Percentiles rank a stretch among this genome's conserved stretches.
Evolutionary conservation across 441 rosid species (phyloP).

Genomic region (Bruguiera hainesii): DNA sequence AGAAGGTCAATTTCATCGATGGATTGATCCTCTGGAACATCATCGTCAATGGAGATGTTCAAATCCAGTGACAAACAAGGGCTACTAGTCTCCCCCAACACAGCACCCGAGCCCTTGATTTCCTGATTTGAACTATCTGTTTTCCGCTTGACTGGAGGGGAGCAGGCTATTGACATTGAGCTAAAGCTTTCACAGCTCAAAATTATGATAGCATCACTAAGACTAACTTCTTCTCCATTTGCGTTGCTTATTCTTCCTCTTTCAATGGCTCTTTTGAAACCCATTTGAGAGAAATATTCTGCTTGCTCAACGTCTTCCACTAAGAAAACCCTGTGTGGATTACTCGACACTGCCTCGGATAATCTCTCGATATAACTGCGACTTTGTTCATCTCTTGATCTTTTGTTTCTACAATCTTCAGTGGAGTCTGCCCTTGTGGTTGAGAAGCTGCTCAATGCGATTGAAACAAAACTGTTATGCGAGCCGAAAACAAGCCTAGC

Average conservation of each 20-base stretch:
- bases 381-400: slow-evolving; percentile 39
- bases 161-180: slow-evolving; percentile 65
- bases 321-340: slow-evolving; percentile 62
- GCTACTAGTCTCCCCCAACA: slow-evolving; percentile 25
- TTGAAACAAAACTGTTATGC: slow-evolving; percentile 32
- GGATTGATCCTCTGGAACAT: slow-evolving; percentile 19
- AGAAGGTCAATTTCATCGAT: slow-evolving; percentile 40
- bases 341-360: slow-evolving; percentile 46
- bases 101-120: slow-evolving; percentile 5
- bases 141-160: slow-evolving; percentile 20
- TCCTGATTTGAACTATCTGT: slow-evolving; percentile 26
- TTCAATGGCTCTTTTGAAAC: slow-evolving; percentile 73
- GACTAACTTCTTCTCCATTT: slow-evolving; percentile 42
- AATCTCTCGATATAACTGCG: slow-evolving; percentile 40
- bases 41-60: slow-evolving; percentile 49
- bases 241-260: slow-evolving; percentile 33
- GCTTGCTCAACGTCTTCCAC: slow-evolving; percentile 55
- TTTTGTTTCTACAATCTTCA: slow-evolving; percentile 37
- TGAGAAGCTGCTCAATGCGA: slow-evolving; percentile 54
- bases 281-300: slow-evolving; percentile 42
- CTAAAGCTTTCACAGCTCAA: slow-evolving; percentile 60
- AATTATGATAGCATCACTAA: slow-evolving; percentile 56
- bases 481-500: slow-evolving; percentile 57
- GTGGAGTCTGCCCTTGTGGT: slow-evolving; percentile 50
- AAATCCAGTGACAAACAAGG: slow-evolving; percentile 46